Percentiles rank a stretch among this genome's conserved stretches.
These are phyloP conservation scores for Dichotomocladium elegans DNA, from an alignment of 371 early-diverging fungal genomes.

Conservation along the genomic window DNA sequence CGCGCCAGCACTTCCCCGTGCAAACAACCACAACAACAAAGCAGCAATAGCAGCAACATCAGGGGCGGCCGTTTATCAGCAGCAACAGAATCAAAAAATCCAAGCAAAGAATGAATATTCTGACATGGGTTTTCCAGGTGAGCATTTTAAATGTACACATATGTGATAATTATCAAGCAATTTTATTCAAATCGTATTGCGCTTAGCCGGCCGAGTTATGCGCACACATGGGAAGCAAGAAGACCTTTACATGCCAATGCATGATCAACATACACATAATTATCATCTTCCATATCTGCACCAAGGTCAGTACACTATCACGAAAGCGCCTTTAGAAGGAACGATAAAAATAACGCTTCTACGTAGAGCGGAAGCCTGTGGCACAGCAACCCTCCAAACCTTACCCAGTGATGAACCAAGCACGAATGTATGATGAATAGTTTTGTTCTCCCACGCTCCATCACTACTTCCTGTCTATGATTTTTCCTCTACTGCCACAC, in stretches of 20 bases:
- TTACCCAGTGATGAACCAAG: constrained; percentile 9
- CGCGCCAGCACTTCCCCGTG: neutral
- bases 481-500: too few relatives aligned
- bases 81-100: neutral
- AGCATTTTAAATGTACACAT: neutral
- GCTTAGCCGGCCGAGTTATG: too few relatives aligned
- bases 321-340: neutral
- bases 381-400: constrained; percentile 2
- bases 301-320: neutral
- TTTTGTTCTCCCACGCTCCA: too few relatives aligned
- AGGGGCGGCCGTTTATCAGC: neutral
- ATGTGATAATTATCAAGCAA: too few relatives aligned
- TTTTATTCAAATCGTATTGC: too few relatives aligned
- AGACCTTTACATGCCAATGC: neutral
- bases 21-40: neutral
- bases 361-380: neutral
- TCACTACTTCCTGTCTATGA: too few relatives aligned
- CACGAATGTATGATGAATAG: constrained; percentile 5
- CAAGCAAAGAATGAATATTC: neutral
- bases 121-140: neutral
- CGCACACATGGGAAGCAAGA: neutral
- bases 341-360: neutral
- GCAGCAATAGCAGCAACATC: constrained; percentile 1
- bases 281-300: neutral
- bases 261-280: neutral